phyloP scores from a whole-genome alignment of 2,329 filamentous ascomycete genomes.

The Endocalyx cinctus region DNA sequence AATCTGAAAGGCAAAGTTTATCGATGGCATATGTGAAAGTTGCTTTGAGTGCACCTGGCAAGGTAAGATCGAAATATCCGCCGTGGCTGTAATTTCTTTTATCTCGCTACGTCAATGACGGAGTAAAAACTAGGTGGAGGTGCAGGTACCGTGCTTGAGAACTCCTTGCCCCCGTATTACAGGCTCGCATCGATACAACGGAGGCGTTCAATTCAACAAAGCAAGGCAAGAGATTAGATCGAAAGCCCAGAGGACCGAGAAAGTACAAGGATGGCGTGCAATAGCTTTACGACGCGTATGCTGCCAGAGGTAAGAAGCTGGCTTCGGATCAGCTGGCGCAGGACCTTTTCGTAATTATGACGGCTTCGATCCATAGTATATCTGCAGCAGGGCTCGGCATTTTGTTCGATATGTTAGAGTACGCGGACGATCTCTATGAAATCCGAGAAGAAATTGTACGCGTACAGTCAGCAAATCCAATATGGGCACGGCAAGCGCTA shows the following conservation, averaged over 20 bases:
- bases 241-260: slow-evolving; percentile 2
- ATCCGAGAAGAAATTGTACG: slow-evolving; percentile 9
- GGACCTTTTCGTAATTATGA: slow-evolving; percentile 6
- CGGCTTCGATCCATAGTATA: slow-evolving; percentile 6
- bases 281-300: slow-evolving; percentile 6
- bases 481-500: slow-evolving; percentile 6
- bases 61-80: slow-evolving; percentile 5
- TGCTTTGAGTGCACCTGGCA: slow-evolving; percentile 4
- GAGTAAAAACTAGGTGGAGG: slow-evolving; percentile 3
- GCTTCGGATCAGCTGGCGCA: slow-evolving; percentile 1
- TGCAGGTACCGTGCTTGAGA: slow-evolving; percentile 1
- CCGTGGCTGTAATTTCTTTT: slow-evolving; percentile 7
- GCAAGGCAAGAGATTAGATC: not conserved
- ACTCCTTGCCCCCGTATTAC: slow-evolving; percentile 3
- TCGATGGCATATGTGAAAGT: slow-evolving; percentile 3
- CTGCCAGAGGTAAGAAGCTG: slow-evolving; percentile 2
- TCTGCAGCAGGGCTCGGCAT: slow-evolving; percentile 4
- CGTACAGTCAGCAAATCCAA: slow-evolving; percentile 1
- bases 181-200: slow-evolving; percentile 3
- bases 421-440: slow-evolving; percentile 5
- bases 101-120: slow-evolving; percentile 3
- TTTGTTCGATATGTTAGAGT: slow-evolving; percentile 11
- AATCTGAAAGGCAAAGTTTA: slow-evolving; percentile 6
- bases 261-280: slow-evolving; percentile 8
- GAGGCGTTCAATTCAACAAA: not conserved